Evolutionary conservation across 192 early-diverging fungal genomes (phyloP).

Genomic region (Coemansia sp.): DNA sequence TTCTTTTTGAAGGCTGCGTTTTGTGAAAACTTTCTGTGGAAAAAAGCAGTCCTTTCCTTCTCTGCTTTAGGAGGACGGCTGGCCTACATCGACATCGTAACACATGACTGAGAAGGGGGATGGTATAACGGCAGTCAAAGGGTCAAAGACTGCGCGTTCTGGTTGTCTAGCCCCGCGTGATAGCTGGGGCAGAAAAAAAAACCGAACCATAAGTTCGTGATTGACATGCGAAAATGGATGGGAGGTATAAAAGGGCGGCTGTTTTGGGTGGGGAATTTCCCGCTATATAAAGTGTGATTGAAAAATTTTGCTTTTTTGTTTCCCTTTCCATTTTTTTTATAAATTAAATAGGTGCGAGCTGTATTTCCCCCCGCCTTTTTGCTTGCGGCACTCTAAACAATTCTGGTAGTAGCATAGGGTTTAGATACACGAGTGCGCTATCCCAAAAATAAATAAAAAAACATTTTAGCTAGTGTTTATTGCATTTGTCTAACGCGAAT

Average conservation of each 20-base stretch:
- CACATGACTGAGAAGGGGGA: too few species aligned
- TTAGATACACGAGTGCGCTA: background rate
- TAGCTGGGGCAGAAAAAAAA: background rate
- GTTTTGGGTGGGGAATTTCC: background rate
- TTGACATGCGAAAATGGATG: background rate
- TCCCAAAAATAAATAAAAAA: background rate
- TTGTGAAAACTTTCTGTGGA: too few species aligned
- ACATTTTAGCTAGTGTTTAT: background rate
- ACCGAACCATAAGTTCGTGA: background rate
- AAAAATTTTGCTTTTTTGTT: slow-evolving; percentile 7
- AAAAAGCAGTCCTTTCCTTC: too few species aligned
- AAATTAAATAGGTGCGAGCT: slow-evolving; percentile 3
- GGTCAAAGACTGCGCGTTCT: too few species aligned
- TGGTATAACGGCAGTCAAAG: too few species aligned
- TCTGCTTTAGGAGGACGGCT: too few species aligned
- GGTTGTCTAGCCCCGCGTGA: too few species aligned
- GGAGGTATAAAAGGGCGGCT: background rate
- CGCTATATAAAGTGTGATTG: background rate
- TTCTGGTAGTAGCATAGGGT: background rate
- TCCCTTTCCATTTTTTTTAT: slow-evolving; percentile 11
- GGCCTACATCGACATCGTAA: too few species aligned
- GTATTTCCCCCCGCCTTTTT: background rate
- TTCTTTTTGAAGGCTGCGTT: too few species aligned
- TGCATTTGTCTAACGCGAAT: background rate
- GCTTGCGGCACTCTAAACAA: slow-evolving; percentile 7